Percentiles rank a stretch among this genome's conserved stretches.
These are phyloP conservation scores for Cocos nucifera DNA, from an alignment of 176 grass and related monocot genomes.

Conservation along the genomic window DNA sequence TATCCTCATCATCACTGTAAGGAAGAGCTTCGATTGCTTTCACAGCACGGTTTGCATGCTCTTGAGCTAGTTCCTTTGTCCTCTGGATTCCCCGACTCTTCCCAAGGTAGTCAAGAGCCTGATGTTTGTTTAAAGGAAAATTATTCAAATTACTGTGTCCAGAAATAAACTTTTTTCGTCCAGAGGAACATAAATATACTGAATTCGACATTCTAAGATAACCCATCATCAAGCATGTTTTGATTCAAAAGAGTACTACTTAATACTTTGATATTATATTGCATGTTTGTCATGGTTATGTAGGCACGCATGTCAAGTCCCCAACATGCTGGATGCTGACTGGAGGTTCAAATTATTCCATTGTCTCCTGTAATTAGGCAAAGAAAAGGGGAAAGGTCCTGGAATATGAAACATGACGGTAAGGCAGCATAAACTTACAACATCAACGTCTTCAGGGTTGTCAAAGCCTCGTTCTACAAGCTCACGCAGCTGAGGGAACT, in stretches of 20 bases:
- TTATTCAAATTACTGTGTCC: constrained; percentile 4
- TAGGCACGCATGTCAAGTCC: too few species aligned
- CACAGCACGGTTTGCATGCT: constrained; percentile 44
- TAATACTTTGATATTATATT: too few species aligned
- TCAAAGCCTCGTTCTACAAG: constrained; percentile 66
- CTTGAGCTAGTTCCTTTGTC: constrained; percentile 53
- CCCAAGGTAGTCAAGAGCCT: constrained; percentile 60
- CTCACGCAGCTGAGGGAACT: constrained; percentile 75
- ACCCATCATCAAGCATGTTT: too few species aligned
- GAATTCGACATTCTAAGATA: too few species aligned
- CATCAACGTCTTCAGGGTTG: constrained; percentile 64
- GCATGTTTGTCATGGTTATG: too few species aligned
- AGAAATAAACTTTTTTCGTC: too few species aligned
- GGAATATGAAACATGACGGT: neutral
- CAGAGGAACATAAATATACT: too few species aligned
- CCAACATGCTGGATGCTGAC: too few species aligned
- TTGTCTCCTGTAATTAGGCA: neutral
- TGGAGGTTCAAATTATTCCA: too few species aligned
- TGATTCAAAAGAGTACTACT: too few species aligned
- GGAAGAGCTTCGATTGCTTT: constrained; percentile 72
- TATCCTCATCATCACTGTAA: constrained; percentile 71
- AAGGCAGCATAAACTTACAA: constrained; percentile 35
- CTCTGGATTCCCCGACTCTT: constrained; percentile 75
- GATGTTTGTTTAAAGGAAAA: constrained; percentile 13
- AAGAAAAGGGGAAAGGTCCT: neutral